Evolutionary conservation across 768 basidiomycete genomes (phyloP).

Genomic region (Auriculariales sp.): DNA sequence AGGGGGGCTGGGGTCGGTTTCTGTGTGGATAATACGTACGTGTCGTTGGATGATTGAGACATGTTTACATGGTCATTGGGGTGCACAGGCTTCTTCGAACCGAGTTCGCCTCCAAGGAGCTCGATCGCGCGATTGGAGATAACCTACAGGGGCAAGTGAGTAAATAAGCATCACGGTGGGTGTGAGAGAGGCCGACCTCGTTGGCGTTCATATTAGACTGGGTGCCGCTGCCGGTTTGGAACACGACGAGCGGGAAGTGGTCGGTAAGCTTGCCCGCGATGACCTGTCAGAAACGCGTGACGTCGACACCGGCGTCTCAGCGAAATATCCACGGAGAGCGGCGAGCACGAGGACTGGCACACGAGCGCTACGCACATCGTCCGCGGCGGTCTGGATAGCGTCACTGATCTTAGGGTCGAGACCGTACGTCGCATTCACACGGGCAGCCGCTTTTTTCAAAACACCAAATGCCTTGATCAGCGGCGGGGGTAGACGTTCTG

Average conservation of each 20-base stretch:
- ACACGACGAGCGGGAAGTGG: constrained; percentile 96
- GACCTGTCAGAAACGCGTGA: constrained; percentile 38
- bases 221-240: constrained; percentile 97
- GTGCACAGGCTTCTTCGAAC: constrained; percentile 93
- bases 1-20: background rate
- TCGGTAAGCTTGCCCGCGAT: constrained; percentile 89
- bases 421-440: constrained; percentile 83
- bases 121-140: constrained; percentile 98
- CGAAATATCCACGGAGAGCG: too few relatives aligned
- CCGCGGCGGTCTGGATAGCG: constrained; percentile 85
- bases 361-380: constrained; percentile 48
- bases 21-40: constrained; percentile 36
- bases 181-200: constrained; percentile 39
- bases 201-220: constrained; percentile 99
- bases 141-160: constrained; percentile 34
- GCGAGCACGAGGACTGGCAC: background rate
- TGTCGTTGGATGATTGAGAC: constrained; percentile 98
- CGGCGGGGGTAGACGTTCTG: constrained; percentile 88
- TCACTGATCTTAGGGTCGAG: constrained; percentile 75
- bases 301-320: constrained; percentile 2
- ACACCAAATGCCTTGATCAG: constrained; percentile 96
- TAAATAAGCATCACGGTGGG: background rate
- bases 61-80: constrained; percentile 99
- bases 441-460: constrained; percentile 90
- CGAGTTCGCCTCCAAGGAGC: constrained; percentile 85